Percentiles rank a stretch among this genome's conserved stretches.
Evolutionary conservation across 176 grass and related monocot species (phyloP).

Genomic region (Panicum miliaceum): DNA sequence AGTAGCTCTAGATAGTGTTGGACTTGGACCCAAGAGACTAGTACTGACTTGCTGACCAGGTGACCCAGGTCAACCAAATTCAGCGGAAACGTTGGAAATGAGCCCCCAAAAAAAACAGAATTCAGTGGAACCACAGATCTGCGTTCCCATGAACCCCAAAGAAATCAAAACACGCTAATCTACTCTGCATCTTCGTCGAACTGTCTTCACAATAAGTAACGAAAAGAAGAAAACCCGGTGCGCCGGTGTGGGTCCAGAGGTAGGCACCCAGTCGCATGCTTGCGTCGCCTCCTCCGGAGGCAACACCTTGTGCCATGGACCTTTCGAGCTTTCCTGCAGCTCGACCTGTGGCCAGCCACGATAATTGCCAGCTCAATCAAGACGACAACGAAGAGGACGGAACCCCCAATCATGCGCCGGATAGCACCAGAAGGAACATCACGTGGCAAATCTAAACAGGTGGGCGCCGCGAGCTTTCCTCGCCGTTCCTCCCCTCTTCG

Average conservation of each 20-base stretch:
- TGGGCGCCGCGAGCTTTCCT: neutral
- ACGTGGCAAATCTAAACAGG: neutral
- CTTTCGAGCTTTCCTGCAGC: conserved; percentile 34
- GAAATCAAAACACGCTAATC: too few relatives aligned
- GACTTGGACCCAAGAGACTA: neutral
- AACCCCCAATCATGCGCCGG: conserved; percentile 40
- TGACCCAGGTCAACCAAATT: neutral
- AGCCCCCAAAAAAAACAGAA: too few relatives aligned
- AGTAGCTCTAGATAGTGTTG: neutral
- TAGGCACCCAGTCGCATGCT: neutral
- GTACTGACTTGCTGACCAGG: neutral
- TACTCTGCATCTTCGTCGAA: too few relatives aligned
- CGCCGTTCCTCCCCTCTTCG: neutral
- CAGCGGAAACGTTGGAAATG: too few relatives aligned
- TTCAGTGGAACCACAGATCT: neutral
- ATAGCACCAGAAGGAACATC: neutral
- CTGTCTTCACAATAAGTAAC: too few relatives aligned
- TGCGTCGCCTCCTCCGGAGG: conserved; percentile 21
- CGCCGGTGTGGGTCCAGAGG: neutral
- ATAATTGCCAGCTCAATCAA: conserved; percentile 17
- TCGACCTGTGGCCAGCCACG: neutral
- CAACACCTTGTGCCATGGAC: neutral
- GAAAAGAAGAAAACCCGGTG: neutral
- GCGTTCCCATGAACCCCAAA: too few relatives aligned
- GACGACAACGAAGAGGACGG: neutral